These are phyloP conservation scores for Cordyceps sp. DNA, from an alignment of 2,329 filamentous ascomycete species.

Conservation along the genomic window DNA sequence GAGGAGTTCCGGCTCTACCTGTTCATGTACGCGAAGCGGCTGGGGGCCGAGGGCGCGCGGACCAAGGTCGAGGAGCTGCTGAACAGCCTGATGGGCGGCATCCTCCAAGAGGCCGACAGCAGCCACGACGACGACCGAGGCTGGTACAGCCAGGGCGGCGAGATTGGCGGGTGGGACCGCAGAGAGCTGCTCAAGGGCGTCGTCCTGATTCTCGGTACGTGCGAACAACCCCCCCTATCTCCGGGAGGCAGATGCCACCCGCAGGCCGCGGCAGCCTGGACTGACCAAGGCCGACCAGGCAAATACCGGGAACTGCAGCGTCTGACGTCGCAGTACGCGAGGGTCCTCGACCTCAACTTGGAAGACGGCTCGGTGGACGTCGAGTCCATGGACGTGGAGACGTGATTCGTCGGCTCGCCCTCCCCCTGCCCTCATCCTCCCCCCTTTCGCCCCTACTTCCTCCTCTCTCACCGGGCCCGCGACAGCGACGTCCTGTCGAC, in stretches of 20 bases:
- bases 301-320: constrained; percentile 93
- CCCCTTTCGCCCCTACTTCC: no score
- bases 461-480: no score
- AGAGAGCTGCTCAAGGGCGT: constrained; percentile 80
- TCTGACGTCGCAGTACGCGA: constrained; percentile 86
- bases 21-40: constrained; percentile 94
- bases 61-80: constrained; percentile 88
- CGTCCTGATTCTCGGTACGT: constrained; percentile 78
- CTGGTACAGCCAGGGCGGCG: constrained; percentile 51
- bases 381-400: constrained; percentile 25
- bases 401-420: constrained; percentile 5
- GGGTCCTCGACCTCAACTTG: constrained; percentile 50
- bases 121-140: constrained; percentile 30
- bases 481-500: no score
- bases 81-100: constrained; percentile 62
- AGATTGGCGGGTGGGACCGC: constrained; percentile 81
- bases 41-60: constrained; percentile 76
- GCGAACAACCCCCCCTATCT: no score
- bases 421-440: not conserved
- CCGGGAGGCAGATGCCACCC: no score
- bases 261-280: no score
- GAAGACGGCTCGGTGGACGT: constrained; percentile 27
- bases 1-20: constrained; percentile 91
- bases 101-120: constrained; percentile 38
- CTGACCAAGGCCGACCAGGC: constrained; percentile 33